phyloP scores from a whole-genome alignment of 2,329 filamentous ascomycete genomes.

The Fusarium papillatum region DNA sequence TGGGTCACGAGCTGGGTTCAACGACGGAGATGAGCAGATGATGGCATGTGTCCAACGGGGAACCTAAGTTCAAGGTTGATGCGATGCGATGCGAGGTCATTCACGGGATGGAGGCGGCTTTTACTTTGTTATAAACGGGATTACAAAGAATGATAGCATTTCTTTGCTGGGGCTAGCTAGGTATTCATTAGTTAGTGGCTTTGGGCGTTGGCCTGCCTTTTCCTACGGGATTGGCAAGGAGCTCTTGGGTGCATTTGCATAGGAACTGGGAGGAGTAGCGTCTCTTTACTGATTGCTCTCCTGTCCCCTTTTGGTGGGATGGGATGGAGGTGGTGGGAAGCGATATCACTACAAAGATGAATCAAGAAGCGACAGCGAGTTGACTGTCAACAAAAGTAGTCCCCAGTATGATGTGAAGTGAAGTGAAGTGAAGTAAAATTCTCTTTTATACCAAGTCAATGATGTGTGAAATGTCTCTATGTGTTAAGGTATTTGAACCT shows the following conservation, averaged over 20 bases:
- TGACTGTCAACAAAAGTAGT: constrained; percentile 4
- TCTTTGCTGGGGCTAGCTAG: constrained; percentile 19
- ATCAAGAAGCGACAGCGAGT: constrained; percentile 16
- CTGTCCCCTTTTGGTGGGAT: not conserved
- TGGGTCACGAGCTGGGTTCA: constrained; percentile 27
- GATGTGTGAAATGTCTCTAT: no score
- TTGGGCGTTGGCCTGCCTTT: constrained; percentile 8
- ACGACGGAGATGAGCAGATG: constrained; percentile 31
- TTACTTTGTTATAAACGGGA: constrained; percentile 19
- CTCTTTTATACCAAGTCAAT: not conserved
- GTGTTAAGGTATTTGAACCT: not conserved
- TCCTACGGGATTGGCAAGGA: not conserved
- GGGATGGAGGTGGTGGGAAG: not conserved
- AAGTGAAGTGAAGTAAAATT: not conserved
- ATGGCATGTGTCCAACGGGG: constrained; percentile 15
- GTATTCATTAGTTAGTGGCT: constrained; percentile 5
- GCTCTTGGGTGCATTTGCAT: constrained; percentile 41
- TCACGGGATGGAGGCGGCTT: constrained; percentile 19
- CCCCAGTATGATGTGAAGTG: not conserved
- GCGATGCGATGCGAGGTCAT: not conserved
- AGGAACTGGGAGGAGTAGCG: constrained; percentile 34
- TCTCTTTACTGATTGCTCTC: constrained; percentile 21
- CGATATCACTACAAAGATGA: constrained; percentile 6
- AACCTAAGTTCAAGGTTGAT: constrained; percentile 7
- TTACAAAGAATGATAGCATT: constrained; percentile 31